Percentiles rank a stretch among this genome's conserved stretches.
Evolutionary conservation across 164 flowering plant species (phyloP).

Genomic region (Tinospora cordifolia): DNA sequence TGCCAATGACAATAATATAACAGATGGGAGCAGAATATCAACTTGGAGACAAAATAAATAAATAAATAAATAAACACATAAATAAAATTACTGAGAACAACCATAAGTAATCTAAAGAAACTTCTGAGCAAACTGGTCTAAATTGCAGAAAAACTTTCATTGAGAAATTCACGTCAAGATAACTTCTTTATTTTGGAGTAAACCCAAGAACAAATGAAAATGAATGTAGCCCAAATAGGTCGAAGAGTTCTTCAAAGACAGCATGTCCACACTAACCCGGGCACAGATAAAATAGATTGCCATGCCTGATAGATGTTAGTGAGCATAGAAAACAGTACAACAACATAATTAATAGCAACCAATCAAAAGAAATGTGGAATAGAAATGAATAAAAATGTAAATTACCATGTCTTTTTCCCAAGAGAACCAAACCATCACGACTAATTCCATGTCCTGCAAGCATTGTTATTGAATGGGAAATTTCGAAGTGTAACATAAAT

Average conservation of each 20-base stretch:
- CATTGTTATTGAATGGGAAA: conserved; percentile 5
- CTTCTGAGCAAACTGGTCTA: neutral
- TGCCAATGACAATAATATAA: neutral
- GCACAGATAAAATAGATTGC: neutral
- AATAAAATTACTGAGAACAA: neutral
- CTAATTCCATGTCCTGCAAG: conserved; percentile 78
- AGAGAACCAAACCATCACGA: conserved; percentile 69
- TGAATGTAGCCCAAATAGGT: neutral
- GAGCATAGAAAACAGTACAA: neutral
- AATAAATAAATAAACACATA: too few species aligned
- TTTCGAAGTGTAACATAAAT: neutral
- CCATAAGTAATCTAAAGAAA: neutral
- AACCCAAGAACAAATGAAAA: neutral
- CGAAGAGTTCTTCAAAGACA: neutral
- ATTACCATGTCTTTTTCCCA: conserved; percentile 86
- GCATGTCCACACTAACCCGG: neutral
- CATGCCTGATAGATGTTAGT: neutral
- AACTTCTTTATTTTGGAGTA: neutral
- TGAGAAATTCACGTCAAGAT: neutral
- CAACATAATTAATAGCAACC: neutral
- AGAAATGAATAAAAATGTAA: neutral
- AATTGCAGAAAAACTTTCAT: neutral
- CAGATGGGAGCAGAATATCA: neutral
- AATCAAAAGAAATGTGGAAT: neutral
- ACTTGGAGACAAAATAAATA: neutral